phyloP scores from a whole-genome alignment of 2,329 filamentous ascomycete species.

The Domatiomyces catenatus region DNA sequence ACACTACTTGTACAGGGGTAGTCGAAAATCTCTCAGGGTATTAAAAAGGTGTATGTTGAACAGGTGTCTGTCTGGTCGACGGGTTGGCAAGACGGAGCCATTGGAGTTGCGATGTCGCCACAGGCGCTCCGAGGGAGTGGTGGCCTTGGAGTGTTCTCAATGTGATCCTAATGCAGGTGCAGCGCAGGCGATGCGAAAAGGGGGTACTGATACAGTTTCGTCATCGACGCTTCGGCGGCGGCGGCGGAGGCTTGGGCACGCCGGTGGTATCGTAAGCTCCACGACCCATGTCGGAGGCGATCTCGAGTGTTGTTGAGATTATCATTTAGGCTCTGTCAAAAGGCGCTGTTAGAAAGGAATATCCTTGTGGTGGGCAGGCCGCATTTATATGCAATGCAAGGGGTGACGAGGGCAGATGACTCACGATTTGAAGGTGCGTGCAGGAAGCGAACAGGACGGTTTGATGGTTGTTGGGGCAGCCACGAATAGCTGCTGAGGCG shows the following conservation, averaged over 20 bases:
- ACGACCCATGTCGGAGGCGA: constrained; percentile 32
- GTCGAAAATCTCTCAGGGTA: constrained; percentile 11
- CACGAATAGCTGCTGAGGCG: neutral
- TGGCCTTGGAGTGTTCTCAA: constrained; percentile 9
- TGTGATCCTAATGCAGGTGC: constrained; percentile 8
- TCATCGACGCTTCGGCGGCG: constrained; percentile 13
- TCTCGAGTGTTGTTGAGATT: constrained; percentile 10
- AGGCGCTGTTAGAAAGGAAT: constrained; percentile 7
- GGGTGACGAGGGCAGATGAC: neutral
- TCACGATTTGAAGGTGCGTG: neutral
- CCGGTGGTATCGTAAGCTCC: constrained; percentile 38
- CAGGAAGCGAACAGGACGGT: neutral
- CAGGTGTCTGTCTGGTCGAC: neutral
- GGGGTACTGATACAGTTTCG: constrained; percentile 8
- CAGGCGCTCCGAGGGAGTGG: neutral
- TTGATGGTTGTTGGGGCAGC: neutral
- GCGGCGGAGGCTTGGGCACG: constrained; percentile 35
- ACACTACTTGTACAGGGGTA: constrained; percentile 18
- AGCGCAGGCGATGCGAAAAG: constrained; percentile 16
- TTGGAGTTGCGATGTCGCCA: neutral
- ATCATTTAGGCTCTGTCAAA: constrained; percentile 13
- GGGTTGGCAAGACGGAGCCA: neutral
- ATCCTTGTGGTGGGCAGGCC: neutral
- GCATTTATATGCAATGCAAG: neutral
- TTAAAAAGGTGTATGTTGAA: constrained; percentile 8